Conservation (phyloP, 768 basidiomycete genomes). For the Lanmaoa rubissima region DNA sequence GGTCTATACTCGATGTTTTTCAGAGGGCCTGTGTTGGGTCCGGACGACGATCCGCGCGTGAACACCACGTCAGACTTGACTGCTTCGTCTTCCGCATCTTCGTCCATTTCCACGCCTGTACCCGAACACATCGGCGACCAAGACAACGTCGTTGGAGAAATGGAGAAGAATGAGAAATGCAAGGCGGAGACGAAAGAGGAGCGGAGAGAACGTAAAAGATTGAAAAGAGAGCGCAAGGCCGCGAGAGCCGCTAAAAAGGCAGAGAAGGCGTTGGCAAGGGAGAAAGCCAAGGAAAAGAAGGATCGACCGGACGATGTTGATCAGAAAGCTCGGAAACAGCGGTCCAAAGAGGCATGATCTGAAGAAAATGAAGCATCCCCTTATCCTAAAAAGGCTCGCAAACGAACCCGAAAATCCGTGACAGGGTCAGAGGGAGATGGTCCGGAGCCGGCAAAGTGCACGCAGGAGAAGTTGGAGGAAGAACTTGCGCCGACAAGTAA, state of each 20-base stretch:
- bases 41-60: constrained; percentile 30
- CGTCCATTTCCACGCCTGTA: not conserved
- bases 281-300: not conserved
- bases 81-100: not conserved
- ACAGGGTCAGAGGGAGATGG: constrained; percentile 8
- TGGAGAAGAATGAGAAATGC: constrained; percentile 6
- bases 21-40: constrained; percentile 67
- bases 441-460: not conserved
- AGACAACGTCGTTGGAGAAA: not conserved
- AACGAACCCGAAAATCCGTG: constrained; percentile 6
- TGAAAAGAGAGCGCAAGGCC: constrained; percentile 23
- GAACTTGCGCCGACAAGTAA: not conserved
- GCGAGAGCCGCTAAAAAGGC: constrained; percentile 16
- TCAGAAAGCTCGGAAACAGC: constrained; percentile 1
- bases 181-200: constrained; percentile 15
- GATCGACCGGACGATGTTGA: not conserved
- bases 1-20: constrained; percentile 81
- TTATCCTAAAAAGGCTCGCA: constrained; percentile 4
- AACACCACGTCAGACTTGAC: not conserved
- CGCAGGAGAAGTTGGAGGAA: not conserved
- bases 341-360: not conserved
- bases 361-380: not conserved
- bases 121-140: not conserved
- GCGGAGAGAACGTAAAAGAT: constrained; percentile 22
- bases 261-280: constrained; percentile 1